phyloP scores from a whole-genome alignment of 1,284 basidiomycete genomes.

The Malassezia nana region DNA sequence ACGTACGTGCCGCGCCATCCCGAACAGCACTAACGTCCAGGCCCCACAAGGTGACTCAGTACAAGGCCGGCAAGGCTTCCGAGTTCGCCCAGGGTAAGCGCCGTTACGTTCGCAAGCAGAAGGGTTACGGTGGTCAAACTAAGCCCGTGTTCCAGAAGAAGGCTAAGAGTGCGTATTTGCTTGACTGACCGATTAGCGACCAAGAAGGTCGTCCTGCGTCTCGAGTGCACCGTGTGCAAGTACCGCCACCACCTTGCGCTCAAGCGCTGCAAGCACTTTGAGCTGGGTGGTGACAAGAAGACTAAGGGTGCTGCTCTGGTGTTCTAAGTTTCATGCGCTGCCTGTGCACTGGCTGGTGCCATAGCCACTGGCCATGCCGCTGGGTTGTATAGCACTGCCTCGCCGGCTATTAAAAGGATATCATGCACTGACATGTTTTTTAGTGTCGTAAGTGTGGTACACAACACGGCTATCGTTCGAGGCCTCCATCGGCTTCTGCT shows the following conservation, averaged over 20 bases:
- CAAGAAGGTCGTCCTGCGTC: conserved; percentile 95
- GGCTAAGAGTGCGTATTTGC: conserved; percentile 50
- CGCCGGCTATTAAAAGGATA: conserved; percentile 16
- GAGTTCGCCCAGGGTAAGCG: conserved; percentile 86
- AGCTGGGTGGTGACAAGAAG: conserved; percentile 99
- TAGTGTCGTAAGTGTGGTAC: not conserved
- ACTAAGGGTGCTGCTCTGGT: conserved; percentile 87
- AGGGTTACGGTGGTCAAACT: conserved; percentile 99
- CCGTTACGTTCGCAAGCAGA: conserved; percentile 94
- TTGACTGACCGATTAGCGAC: conserved; percentile 54
- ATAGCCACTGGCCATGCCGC: not conserved
- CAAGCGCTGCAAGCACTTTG: conserved; percentile 99
- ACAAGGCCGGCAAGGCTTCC: conserved; percentile 50
- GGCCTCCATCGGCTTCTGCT: conserved; percentile 1
- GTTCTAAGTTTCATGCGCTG: conserved; percentile 52
- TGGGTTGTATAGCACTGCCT: conserved; percentile 1
- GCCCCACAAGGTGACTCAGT: conserved; percentile 49
- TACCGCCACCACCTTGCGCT: conserved; percentile 67
- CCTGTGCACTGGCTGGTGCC: not conserved
- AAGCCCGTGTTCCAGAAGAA: conserved; percentile 99
- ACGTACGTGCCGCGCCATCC: conserved; percentile 58
- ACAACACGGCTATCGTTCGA: no score
- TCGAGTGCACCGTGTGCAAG: conserved; percentile 98
- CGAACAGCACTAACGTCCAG: conserved; percentile 16
- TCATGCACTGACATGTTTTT: conserved; percentile 12